Evolutionary conservation across 2,329 filamentous ascomycete species (phyloP), one percentile per base, ranked within the genome.

Genomic region (Penicillium sp.): DNA sequence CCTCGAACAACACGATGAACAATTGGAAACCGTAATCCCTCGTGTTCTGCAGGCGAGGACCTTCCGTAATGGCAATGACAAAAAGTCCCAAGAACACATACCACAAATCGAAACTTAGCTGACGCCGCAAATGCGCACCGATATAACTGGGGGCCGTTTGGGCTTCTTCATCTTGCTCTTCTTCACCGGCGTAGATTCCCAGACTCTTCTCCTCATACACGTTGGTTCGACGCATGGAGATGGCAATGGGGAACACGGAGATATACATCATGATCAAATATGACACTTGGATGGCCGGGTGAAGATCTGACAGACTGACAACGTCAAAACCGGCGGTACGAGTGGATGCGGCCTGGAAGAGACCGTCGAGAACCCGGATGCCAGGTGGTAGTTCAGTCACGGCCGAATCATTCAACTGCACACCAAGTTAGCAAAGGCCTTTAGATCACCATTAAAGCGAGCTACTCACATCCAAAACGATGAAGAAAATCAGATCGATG

Each of bases 231-330:
- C 94, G 92, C 68, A 98, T 90, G 6, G 91, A 95, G 69, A 98
- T 98, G 72, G 95, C 94, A 67, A 98, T 96, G 5, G 94, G 94
- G 68, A 96, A 96, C 60, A 97, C 91, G 58, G 93, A 96, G 62
- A 98, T 96, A 76, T 98, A 98, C 95, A 98, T 98, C 95, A 98
- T 98, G 75, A 98, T 88, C 76, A 98, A 81, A 78, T 97, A 98
- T 24, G 92, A 91, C 14, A 96, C 92, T 69, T 96, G 93, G 58
- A 97, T 91, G 3, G 90, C 95, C 1, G 95, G 93, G 66, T 98
- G 93, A 2, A 99, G 81, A 0, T 84, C 78, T 1, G 89, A 81
- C 40, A 98, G 79, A 71, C 89, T 92, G 66, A 98, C 85, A 33
- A 90, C 90, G 1, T 90, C 83, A 70, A 97, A 96, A 0, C 95